Evolutionary conservation across 73 alveolate species (phyloP).

Genomic region (Uronychia binucleata): DNA sequence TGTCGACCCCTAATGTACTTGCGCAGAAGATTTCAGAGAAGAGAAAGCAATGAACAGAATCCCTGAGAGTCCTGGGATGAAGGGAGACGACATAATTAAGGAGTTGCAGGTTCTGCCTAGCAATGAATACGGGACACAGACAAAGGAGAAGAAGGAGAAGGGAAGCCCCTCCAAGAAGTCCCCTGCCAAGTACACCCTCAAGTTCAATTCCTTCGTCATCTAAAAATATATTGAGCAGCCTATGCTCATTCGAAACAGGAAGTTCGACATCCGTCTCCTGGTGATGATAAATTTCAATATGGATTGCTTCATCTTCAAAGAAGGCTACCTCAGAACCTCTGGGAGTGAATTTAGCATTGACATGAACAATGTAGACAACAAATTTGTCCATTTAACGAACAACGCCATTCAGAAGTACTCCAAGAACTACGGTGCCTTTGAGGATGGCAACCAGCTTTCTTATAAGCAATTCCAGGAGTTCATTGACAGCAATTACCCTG

Average conservation of each 20-base stretch:
- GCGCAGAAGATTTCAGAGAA: no score
- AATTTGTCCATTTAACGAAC: conserved; percentile 89
- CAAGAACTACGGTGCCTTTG: conserved; percentile 73
- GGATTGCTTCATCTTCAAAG: conserved; percentile 58
- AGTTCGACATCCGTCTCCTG: conserved; percentile 94
- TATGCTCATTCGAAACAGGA: conserved; percentile 82
- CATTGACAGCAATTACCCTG: conserved; percentile 34
- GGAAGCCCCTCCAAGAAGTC: no score
- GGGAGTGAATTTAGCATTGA: conserved; percentile 76
- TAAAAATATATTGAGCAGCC: conserved; percentile 94
- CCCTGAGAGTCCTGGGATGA: no score
- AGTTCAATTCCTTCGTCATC: no score
- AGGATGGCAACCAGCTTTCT: conserved; percentile 52
- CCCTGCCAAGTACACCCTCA: no score
- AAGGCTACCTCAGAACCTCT: conserved; percentile 86
- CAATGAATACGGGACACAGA: no score
- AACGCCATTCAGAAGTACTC: conserved; percentile 82
- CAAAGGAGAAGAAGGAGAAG: no score
- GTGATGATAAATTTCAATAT: conserved; percentile 71
- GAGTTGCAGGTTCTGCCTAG: no score
- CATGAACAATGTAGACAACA: conserved; percentile 56
- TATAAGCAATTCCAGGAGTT: conserved; percentile 85
- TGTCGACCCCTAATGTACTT: no score
- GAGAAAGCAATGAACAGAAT: no score
- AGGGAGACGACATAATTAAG: no score